These are phyloP conservation scores for Pestalotiopsis sp. DNA, from an alignment of 2,329 filamentous ascomycete genomes.

Conservation along the genomic window DNA sequence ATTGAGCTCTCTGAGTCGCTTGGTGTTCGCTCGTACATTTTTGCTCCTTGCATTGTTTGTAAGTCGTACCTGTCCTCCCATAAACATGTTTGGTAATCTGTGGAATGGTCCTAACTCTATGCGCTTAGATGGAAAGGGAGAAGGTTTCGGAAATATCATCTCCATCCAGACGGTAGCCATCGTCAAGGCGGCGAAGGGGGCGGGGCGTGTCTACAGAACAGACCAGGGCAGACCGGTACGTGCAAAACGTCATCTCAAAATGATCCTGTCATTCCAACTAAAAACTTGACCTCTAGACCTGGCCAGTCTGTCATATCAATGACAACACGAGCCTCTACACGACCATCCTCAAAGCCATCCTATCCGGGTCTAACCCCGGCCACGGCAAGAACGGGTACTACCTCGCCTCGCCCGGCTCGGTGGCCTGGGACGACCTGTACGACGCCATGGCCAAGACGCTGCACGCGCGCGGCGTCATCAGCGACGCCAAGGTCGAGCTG, in stretches of 20 bases:
- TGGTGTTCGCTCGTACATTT: constrained; percentile 53
- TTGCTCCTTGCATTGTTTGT: constrained; percentile 56
- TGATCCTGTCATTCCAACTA: too few species aligned
- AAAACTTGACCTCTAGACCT: constrained; percentile 33
- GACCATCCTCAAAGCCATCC: constrained; percentile 45
- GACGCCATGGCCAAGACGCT: constrained; percentile 44
- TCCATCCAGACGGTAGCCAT: constrained; percentile 55
- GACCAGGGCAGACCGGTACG: constrained; percentile 39
- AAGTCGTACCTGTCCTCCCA: constrained; percentile 15
- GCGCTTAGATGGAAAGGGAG: constrained; percentile 42
- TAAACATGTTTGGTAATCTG: background rate
- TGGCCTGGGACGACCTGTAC: constrained; percentile 56
- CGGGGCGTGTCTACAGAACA: constrained; percentile 43
- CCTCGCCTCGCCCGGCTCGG: constrained; percentile 48
- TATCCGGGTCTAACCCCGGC: constrained; percentile 37
- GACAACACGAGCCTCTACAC: constrained; percentile 52
- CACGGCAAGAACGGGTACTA: constrained; percentile 51
- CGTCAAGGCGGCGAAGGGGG: constrained; percentile 44
- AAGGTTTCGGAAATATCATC: constrained; percentile 52
- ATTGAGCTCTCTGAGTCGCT: constrained; percentile 43
- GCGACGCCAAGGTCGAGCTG: constrained; percentile 34
- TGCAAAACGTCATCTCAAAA: background rate
- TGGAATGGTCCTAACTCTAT: too few species aligned
- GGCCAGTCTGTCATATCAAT: constrained; percentile 55
- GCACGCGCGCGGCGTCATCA: constrained; percentile 39